Evolutionary conservation across 805 yeast genomes (phyloP), one percentile per base, ranked within the genome.

Genomic region (Myxozyma melibiosi): DNA sequence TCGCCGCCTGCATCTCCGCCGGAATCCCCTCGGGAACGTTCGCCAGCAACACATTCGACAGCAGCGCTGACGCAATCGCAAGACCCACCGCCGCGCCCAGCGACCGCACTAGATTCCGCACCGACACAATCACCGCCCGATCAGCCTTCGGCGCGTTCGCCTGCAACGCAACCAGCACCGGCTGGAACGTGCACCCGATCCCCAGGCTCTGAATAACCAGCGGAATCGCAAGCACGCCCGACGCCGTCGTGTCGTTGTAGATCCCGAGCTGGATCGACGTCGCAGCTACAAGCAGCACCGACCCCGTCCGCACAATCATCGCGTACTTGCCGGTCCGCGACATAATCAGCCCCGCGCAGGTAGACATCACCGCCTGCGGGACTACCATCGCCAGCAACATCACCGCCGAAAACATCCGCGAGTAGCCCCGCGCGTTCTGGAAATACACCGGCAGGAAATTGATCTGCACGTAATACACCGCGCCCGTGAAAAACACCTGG

Each of bases 81-180:
- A 82, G 71, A 0, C 87, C 86, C 27, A 81, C 70, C 0, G 86
- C 77, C n/a, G 85, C 85, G 14, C 87, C 88, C 55, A 84, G 76
- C 2, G 84, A 78, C 53, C 87, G 71, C 45, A 80, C 63, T 24
- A 81, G 81, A 63, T 82, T 82, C 66, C 87, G 73, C 1, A 84
- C 74, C 2, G 84, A 75, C 8, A 82, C 81, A 13, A 81, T 81
- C 11, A 83, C 83, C 0, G 86, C 84, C 44, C 88, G 68, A 59
- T 83, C 86, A 2, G 77, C 72, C 49, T 77, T 75, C 37, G 62
- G 69, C 14, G 82, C 72, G 57, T 80, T 82, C 0, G 84, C 83
- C 65, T 77, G 85, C 35, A 76, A 75, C 0, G 84, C 85, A 9
- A 82, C 78, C 70, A 81, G 73, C 0, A 81, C 76, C 3, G 84